These are phyloP conservation scores for Pelargonium fulgidum DNA, from an alignment of 441 rosid species.

Conservation along the genomic window DNA sequence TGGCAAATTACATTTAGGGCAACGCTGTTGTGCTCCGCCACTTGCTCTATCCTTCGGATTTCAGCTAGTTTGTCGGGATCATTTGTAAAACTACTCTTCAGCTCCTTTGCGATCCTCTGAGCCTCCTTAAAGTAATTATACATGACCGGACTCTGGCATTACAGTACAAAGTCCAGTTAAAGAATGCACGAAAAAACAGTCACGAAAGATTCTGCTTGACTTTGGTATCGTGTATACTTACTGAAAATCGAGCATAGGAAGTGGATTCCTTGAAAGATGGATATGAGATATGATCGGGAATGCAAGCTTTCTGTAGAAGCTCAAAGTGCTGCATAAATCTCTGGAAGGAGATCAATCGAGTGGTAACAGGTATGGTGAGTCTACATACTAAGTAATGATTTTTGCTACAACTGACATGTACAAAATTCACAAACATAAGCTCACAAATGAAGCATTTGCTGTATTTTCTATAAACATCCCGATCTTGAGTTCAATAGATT, in stretches of 20 bases:
- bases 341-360: conserved; percentile 34
- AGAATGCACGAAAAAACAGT: background rate
- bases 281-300: conserved; percentile 67
- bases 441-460: no score
- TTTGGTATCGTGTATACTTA: conserved; percentile 31
- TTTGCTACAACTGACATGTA: background rate
- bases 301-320: conserved; percentile 84
- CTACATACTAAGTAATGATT: background rate
- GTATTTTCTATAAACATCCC: no score
- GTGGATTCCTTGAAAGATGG: conserved; percentile 72
- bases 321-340: conserved; percentile 89
- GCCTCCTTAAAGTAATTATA: conserved; percentile 88
- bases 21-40: conserved; percentile 79
- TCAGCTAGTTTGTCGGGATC: conserved; percentile 71
- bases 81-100: conserved; percentile 55
- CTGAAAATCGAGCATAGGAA: conserved; percentile 56
- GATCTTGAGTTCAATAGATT: no score
- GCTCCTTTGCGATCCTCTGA: conserved; percentile 69
- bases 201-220: background rate
- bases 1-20: conserved; percentile 59
- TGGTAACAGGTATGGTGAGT: conserved; percentile 13
- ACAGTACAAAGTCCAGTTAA: conserved; percentile 4
- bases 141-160: conserved; percentile 48
- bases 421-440: no score
- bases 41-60: conserved; percentile 67